Evolutionary conservation across 129 eudicot genomes (phyloP).

Genomic region (Helianthus tuberosus): DNA sequence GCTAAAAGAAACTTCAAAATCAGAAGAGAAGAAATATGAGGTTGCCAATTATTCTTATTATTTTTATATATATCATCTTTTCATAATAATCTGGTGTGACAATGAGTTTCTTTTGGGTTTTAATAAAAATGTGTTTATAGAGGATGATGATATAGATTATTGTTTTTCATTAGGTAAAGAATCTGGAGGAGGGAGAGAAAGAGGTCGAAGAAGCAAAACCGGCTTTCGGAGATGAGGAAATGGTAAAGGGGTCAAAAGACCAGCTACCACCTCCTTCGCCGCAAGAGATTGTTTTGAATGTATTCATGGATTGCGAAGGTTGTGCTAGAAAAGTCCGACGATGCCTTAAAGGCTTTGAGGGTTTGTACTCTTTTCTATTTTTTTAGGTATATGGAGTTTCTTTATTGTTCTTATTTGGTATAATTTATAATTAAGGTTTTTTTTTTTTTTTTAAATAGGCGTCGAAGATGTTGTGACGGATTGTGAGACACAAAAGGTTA

Average conservation of each 20-base stretch:
- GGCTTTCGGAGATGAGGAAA: no score
- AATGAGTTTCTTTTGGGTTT: no score
- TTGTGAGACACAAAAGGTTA: conserved; percentile 79
- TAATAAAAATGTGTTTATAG: no score
- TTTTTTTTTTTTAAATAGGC: no score
- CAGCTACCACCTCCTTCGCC: conserved; percentile 40
- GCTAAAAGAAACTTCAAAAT: conserved; percentile 48
- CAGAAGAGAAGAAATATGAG: conserved; percentile 77
- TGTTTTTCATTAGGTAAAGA: background rate
- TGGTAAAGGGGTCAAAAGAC: conserved; percentile 12
- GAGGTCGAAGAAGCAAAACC: no score
- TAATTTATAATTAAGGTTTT: background rate
- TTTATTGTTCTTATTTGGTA: background rate
- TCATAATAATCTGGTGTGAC: no score
- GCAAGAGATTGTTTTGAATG: conserved; percentile 54
- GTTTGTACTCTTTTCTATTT: conserved; percentile 23
- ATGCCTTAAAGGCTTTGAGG: conserved; percentile 54
- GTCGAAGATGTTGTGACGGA: conserved; percentile 82
- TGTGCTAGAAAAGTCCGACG: conserved; percentile 61
- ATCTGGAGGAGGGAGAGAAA: no score
- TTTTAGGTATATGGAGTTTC: background rate
- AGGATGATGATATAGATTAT: no score
- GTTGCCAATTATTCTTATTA: conserved; percentile 20
- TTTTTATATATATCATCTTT: background rate
- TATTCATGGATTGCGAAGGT: conserved; percentile 83